Conservation (phyloP, 192 early-diverging fungal genomes). For the Lobosporangium transversale region DNA sequence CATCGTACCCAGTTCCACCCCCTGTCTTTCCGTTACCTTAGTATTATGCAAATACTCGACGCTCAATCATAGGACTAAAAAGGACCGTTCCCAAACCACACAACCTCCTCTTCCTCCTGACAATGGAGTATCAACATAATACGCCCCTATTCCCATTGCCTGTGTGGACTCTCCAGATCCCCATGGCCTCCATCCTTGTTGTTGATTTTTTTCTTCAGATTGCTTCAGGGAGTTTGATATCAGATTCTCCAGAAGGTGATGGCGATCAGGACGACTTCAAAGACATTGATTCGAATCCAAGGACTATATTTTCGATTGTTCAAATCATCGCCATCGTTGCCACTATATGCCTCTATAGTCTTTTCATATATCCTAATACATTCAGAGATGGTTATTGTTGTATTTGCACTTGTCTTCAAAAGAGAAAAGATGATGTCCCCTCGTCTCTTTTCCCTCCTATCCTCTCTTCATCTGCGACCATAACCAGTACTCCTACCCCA, state of each 20-base stretch:
- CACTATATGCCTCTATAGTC: background rate
- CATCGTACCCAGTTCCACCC: no score
- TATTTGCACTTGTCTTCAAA: background rate
- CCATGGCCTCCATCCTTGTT: background rate
- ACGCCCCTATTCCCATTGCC: background rate
- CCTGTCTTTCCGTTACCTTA: no score
- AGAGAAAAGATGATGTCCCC: background rate
- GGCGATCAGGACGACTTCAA: background rate
- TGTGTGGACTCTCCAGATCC: conserved; percentile 3
- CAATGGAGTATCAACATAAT: no score
- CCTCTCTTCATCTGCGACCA: background rate
- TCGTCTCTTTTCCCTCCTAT: no score
- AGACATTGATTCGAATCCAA: background rate
- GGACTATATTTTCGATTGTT: background rate
- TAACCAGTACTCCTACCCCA: background rate
- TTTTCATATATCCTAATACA: conserved; percentile 1
- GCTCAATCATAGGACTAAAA: no score
- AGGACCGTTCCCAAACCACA: no score
- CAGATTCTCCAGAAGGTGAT: background rate
- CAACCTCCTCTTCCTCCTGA: background rate
- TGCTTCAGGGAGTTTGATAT: background rate
- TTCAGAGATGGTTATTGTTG: background rate
- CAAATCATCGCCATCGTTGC: conserved; percentile 2
- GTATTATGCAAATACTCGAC: background rate
- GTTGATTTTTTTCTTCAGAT: conserved; percentile 5